phyloP scores from a whole-genome alignment of 352 stramenopile species.

The Pythium utonaiense region DNA sequence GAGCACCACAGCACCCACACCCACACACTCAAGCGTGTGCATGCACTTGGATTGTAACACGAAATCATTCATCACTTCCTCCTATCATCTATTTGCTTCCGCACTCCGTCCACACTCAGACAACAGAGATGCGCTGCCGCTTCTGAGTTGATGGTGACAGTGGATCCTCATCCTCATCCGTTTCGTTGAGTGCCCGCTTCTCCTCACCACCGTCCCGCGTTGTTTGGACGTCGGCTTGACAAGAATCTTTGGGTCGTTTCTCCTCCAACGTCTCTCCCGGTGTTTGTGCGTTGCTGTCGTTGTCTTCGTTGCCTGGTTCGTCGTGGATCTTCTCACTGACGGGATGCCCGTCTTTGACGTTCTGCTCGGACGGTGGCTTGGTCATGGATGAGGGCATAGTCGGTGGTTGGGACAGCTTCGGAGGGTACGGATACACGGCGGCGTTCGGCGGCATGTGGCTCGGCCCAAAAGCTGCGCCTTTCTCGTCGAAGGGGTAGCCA shows the following conservation, averaged over 20 bases:
- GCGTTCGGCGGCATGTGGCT: constrained; percentile 57
- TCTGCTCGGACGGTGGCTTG: neutral
- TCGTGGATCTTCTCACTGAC: neutral
- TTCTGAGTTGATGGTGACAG: constrained; percentile 16
- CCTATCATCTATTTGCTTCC: neutral
- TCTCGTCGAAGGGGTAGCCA: constrained; percentile 45
- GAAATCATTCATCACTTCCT: neutral
- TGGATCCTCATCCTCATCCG: constrained; percentile 8
- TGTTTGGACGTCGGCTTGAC: neutral
- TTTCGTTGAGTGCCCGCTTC: neutral
- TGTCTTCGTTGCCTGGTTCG: neutral
- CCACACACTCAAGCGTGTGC: no score
- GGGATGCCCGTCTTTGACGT: neutral
- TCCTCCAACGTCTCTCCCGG: neutral
- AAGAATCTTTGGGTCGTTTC: neutral
- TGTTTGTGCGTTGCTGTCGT: neutral
- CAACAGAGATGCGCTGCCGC: constrained; percentile 14
- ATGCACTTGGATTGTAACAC: no score
- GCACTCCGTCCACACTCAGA: constrained; percentile 3
- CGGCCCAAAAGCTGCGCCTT: constrained; percentile 57
- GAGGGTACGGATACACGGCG: constrained; percentile 1
- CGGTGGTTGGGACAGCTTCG: constrained; percentile 2
- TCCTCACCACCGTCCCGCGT: neutral
- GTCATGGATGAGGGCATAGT: neutral
- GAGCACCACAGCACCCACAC: no score